Evolutionary conservation across 805 yeast genomes (phyloP), one percentile per base, ranked within the genome.

Genomic region (Candida schatavii): DNA sequence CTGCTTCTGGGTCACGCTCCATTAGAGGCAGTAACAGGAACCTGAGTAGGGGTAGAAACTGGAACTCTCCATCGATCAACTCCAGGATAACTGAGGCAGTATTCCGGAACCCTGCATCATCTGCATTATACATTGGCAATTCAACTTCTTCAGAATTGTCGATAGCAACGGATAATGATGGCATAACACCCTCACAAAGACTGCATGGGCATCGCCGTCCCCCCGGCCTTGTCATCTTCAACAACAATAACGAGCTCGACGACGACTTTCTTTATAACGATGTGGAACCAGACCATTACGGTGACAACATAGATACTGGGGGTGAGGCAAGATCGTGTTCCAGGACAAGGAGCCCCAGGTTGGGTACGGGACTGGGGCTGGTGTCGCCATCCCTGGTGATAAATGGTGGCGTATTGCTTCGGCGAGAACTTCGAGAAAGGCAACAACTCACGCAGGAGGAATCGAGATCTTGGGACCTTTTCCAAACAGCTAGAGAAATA

Each of bases 391-490:
- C 43, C 22, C 54, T 57, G 14, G 61, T 56, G 9, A 48, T 63
- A 17, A 70, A 70, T 42, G 75, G 75, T 5, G 75, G 75, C 0
- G 64, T 65, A 2, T 42, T 66, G 10, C 52, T 57, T 21, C 46
- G 75, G 34, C 56, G 63, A 30, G 74, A 67, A 43, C 52, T 54
- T 17, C 51, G 61, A 5, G 66, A 58, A 18, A 34, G 48, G 6
- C 58, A 57, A 41, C 56, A 48, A 30, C 46, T 68, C 14, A 52
- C 67, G 3, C 43, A 54, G 15, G 75, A 68, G 14, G 75, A 69
- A 43, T 46, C 56, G 4, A 49, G 51, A 21, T 55, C 72, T 3
- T 70, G 75, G 75, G 60, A 56, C 20, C 31, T 59, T 31, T 66
- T 66, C 43, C 70, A 68, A 11, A 51, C 50, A 37, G 66, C 63